Evolutionary conservation across 805 yeast species (phyloP).

Genomic region (Ascoidea tarda): DNA sequence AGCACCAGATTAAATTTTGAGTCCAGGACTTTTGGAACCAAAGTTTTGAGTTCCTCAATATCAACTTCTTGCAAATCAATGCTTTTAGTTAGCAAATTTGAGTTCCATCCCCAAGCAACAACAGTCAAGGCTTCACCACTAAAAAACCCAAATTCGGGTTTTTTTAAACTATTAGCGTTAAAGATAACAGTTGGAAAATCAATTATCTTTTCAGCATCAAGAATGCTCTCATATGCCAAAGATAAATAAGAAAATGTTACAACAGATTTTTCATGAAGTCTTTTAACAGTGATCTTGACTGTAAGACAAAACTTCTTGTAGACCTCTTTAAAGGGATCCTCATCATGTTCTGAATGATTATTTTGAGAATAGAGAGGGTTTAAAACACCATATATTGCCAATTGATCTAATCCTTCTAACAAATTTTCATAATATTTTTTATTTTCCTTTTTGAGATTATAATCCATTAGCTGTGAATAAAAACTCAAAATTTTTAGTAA

Average conservation of each 20-base stretch:
- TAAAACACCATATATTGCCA: slow-evolving; percentile 19
- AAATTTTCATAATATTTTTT: slow-evolving; percentile 7
- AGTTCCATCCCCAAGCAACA: slow-evolving; percentile 63
- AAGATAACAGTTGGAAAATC: slow-evolving; percentile 30
- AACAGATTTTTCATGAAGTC: slow-evolving; percentile 44
- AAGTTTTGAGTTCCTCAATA: slow-evolving; percentile 6
- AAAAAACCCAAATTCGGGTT: slow-evolving; percentile 61
- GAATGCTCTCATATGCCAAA: slow-evolving; percentile 20
- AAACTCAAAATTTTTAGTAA: neutral
- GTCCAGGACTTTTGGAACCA: slow-evolving; percentile 6
- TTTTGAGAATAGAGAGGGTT: slow-evolving; percentile 1
- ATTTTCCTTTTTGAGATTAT: slow-evolving; percentile 2
- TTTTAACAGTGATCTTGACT: slow-evolving; percentile 23
- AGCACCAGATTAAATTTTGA: slow-evolving; percentile 20
- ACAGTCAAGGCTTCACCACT: slow-evolving; percentile 76
- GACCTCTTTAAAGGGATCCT: neutral
- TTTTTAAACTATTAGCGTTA: slow-evolving; percentile 50
- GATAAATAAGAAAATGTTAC: slow-evolving; percentile 42
- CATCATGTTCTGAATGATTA: no score
- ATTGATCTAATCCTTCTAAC: slow-evolving; percentile 4
- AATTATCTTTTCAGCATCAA: slow-evolving; percentile 15
- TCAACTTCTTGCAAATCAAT: slow-evolving; percentile 36
- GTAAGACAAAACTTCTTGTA: slow-evolving; percentile 1
- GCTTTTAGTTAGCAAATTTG: slow-evolving; percentile 35
- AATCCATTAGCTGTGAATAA: neutral